Evolutionary conservation across 108 stramenopile genomes (phyloP), one percentile per base, ranked within the genome.

Genomic region (Cylindrotheca closterium): DNA sequence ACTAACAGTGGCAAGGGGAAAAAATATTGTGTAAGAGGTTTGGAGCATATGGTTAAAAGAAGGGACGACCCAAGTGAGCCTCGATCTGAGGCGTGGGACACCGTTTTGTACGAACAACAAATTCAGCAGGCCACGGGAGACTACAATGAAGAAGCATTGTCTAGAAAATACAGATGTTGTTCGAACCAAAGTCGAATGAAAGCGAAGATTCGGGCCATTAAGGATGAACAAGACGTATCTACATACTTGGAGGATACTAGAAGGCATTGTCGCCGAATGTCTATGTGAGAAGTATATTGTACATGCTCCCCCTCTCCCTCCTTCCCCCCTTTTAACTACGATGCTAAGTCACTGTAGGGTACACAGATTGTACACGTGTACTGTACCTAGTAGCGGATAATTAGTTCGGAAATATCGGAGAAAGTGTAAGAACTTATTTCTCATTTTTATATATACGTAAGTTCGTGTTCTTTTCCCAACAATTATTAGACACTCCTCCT

Each of bases 61-160:
- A 7, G 15, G 37, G 37, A 7, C 10, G 28, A 60, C 0, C 30
- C 51, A 25, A 24, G 28, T 2, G 42, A 23, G 0, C 34, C 42
- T 26, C 63, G 58, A 31, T 57, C 33, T 46, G 21, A 27, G 47
- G 55, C 50, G 4, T 64, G 71, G 63, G 71, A 72, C 49, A 51
- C 56, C 10, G 57, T 72, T 0, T 33, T 72, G 29, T 30, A 56
- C 24, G 71, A 72, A 19, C 71, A 72, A 63, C 28, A 55, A 7
- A n/a, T 58, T 10, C 71, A 72, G 58, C 62, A 56, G 0, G 7
- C 61, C 15, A 29, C 37, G 28, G 62, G 71, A 12, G 32, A 49
- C 25, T 64, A 37, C 24, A 63, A 72, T 56, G 71, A 63, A 17
- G 32, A 58, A 45, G 52, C 51, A 7, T 18, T 72, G 34, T 60